Base-by-base conservation (phyloP, 2,329 filamentous ascomycete species). In the Plenodomus lindquistii region DNA sequence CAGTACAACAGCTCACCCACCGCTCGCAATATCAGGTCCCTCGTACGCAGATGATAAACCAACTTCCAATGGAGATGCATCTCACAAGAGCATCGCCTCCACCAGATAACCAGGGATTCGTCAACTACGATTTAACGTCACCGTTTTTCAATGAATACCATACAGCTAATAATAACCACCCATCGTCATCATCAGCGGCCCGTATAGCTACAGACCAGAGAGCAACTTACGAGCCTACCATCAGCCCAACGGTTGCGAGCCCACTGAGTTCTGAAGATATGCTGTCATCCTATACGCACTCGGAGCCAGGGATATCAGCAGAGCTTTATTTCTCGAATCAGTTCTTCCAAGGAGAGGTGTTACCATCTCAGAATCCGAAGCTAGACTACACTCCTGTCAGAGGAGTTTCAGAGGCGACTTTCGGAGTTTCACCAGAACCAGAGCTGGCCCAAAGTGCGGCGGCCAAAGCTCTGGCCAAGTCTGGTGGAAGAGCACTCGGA, bases 401-500 rank as follows among this genome's bases (percentile, higher is more conserved):
- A 17, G 52, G 45, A 42, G 46, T 62, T 2, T 47, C 55, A 5
- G 59, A 62, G 24, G 42, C 56, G 16, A 56, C 52, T 7, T 65
- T 63, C 16, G 62, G 63, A 39, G 38, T 49, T 29, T 63, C 64
- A 36, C 60, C 65, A 22, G 66, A 69, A 42, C 60, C 60, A 9
- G 67, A 69, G 36, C 48, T 54, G 15, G 44, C 52, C 15, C 50
- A 38, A 15, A 49, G 39, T 38, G 45, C 55, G 18, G 58, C 61
- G 34, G 49, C 48, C 16, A 71, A 61, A 51, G 64, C 60, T 10
- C 31, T 52, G 40, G 50, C 48, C 34, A 68, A 75, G 40, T 65
- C 68, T 37, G 73, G 69, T 37, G 71, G 71, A 27, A 63, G 70
- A 50, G 65, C 68, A 20, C 64, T 76, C 11, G 72, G 72, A 43